Evolutionary conservation across 257 asterid species (phyloP), one percentile per base, ranked within the genome.

Genomic region (Fraxinus anomala): DNA sequence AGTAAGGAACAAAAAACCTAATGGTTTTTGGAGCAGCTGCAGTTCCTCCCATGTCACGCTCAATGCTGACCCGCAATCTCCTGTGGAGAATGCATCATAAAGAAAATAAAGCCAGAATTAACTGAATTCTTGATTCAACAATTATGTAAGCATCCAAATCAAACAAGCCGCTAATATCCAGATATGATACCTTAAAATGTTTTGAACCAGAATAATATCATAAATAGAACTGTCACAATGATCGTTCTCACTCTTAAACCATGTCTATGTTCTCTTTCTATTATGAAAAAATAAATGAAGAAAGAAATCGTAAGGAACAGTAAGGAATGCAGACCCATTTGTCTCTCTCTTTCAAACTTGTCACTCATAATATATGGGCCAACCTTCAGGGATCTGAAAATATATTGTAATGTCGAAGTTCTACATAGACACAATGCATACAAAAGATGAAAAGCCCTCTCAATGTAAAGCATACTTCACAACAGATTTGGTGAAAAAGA

Each of bases 1-100:
- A 96, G 82, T 96, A 96, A n/a, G 99, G 99, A 80, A 96, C 98
- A 84, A 92, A 96, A 81, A 96, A 89, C 86, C 97, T 90, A 70
- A 96, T 86, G 83, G 91, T 93, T 89, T 96, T 96, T n/a, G 97
- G 96, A 75, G 98, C 86, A 86, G 98, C 96, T 44, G 92, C 83
- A 72, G 92, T 88, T 78, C 97, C 99, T 47, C 99, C 99, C 82
- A 93, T 82, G 83, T 93, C 96, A 78, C 97, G 96, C 84, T 96
- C 99, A 86, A 96, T 89, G 88, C 99, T 93, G 76, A 96, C 95
- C 33, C 97, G 92, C 78, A 96, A 81, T 87, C 96, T 90, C 97
- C 99, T 94, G 91, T 71, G 83, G 3, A 47, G 13, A 83, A 75
- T 61, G 47, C 68, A 77, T 69, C 73, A 75, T 24, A 49, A 68